A percentile compares a stretch with the other conserved stretches of the same genome.
These are phyloP conservation scores for Besnoitia besnoiti DNA, from an alignment of 169 alveolate genomes.

Conservation along the genomic window DNA sequence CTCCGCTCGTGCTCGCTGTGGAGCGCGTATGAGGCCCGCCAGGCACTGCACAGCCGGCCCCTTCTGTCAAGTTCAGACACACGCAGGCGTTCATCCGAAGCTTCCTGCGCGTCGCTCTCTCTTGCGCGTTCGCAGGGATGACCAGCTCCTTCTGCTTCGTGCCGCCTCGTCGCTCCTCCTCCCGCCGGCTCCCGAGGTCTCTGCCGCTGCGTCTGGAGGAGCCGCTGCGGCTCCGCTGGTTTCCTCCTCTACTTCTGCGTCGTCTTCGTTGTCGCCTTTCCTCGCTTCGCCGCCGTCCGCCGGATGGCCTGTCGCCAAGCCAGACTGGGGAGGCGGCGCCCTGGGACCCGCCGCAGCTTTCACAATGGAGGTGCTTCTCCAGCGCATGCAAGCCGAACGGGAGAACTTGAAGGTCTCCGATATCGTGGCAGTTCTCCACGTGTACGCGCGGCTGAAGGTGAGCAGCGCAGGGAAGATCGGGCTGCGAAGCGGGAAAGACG, in stretches of 20 bases:
- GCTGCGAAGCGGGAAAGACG: too few species aligned
- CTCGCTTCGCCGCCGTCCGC: background rate
- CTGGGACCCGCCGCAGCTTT: background rate
- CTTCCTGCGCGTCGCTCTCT: too few species aligned
- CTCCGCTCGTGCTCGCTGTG: too few species aligned
- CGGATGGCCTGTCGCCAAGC: background rate
- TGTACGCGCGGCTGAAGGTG: constrained; percentile 19
- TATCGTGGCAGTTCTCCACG: background rate
- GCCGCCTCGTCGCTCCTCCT: background rate
- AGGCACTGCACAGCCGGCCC: too few species aligned
- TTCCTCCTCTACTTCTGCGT: background rate
- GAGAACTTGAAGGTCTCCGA: background rate
- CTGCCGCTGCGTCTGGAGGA: too few species aligned
- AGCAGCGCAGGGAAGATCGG: background rate
- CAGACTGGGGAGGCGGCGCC: background rate
- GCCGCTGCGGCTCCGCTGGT: background rate
- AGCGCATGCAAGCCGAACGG: background rate
- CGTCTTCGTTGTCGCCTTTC: background rate
- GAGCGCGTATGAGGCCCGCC: too few species aligned
- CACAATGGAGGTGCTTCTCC: background rate
- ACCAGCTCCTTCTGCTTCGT: background rate
- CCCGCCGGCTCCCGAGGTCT: background rate
- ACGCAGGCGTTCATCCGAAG: too few species aligned
- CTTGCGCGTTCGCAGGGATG: background rate
- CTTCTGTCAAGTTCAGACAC: too few species aligned